Evolutionary conservation across 2,329 filamentous ascomycete genomes (phyloP).

Genomic region (Pestalotiopsis sp.): DNA sequence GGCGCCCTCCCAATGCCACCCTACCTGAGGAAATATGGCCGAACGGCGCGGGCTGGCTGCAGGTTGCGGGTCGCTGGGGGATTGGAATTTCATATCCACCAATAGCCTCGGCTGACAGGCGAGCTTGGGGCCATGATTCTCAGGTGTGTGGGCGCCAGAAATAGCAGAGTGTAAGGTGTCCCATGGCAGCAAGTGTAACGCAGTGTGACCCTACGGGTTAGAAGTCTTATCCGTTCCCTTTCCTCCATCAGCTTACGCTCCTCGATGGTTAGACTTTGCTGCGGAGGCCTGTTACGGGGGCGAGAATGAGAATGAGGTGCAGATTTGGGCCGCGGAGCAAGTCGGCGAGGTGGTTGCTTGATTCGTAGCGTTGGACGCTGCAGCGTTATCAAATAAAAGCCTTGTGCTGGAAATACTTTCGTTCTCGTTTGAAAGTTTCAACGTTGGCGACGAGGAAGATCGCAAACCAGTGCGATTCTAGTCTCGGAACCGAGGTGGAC

Average conservation of each 20-base stretch:
- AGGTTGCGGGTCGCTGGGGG: constrained; percentile 6
- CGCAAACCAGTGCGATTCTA: neutral
- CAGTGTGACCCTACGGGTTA: constrained; percentile 7
- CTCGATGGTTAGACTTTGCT: neutral
- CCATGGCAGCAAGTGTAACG: constrained; percentile 8
- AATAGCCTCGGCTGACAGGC: constrained; percentile 6
- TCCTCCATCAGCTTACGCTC: constrained; percentile 13
- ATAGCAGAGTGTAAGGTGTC: constrained; percentile 9
- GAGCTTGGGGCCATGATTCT: neutral
- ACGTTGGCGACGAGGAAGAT: neutral
- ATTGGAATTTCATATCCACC: constrained; percentile 4
- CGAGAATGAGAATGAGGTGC: neutral
- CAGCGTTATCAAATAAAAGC: neutral
- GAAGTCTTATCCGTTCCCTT: neutral
- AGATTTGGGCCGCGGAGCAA: neutral
- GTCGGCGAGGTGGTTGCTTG: constrained; percentile 5
- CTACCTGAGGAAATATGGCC: constrained; percentile 1
- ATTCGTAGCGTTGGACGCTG: neutral
- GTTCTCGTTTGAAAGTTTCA: neutral
- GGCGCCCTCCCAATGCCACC: neutral
- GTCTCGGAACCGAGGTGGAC: neutral
- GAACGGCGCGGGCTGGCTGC: constrained; percentile 4
- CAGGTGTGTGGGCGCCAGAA: constrained; percentile 14
- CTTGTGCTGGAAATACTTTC: neutral
- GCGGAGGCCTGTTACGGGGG: neutral